Conservation (phyloP, 1,139 yeast genomes). For the Candida pseudocylindracea region DNA sequence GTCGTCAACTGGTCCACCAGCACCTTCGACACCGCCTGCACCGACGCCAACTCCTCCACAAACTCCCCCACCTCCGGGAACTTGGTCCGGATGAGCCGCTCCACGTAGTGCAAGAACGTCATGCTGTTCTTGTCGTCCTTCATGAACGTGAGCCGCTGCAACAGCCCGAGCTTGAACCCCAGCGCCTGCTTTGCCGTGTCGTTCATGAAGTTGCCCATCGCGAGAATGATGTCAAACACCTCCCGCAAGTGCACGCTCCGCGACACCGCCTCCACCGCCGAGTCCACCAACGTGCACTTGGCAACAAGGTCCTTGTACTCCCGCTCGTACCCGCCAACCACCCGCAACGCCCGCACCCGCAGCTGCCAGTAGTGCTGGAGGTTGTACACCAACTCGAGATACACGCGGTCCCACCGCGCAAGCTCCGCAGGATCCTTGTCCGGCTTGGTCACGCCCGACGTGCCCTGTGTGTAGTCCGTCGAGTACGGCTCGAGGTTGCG, state of each 20-base stretch:
- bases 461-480: slow-evolving; percentile 14
- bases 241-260: slow-evolving; percentile 42
- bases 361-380: slow-evolving; percentile 71
- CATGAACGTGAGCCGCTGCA: slow-evolving; percentile 66
- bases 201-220: slow-evolving; percentile 89
- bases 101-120: slow-evolving; percentile 76
- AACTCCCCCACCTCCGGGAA: slow-evolving; percentile 65
- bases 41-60: slow-evolving; percentile 50
- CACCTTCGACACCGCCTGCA: slow-evolving; percentile 40
- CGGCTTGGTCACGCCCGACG: not conserved
- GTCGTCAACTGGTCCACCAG: slow-evolving; percentile 55
- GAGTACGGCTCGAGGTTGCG: slow-evolving; percentile 58
- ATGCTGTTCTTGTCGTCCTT: slow-evolving; percentile 62
- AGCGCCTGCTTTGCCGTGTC: slow-evolving; percentile 57
- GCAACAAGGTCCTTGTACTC: slow-evolving; percentile 50
- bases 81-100: slow-evolving; percentile 48
- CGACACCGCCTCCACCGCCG: slow-evolving; percentile 38
- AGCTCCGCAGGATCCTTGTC: slow-evolving; percentile 4
- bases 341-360: slow-evolving; percentile 55
- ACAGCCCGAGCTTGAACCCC: slow-evolving; percentile 68
- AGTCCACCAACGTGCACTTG: slow-evolving; percentile 44
- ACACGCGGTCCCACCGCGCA: slow-evolving; percentile 55
- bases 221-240: slow-evolving; percentile 54
- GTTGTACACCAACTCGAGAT: slow-evolving; percentile 44
- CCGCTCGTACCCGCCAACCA: slow-evolving; percentile 43